Base-by-base conservation (phyloP, 495 filamentous ascomycete species). In the Daldinia decipiens region DNA sequence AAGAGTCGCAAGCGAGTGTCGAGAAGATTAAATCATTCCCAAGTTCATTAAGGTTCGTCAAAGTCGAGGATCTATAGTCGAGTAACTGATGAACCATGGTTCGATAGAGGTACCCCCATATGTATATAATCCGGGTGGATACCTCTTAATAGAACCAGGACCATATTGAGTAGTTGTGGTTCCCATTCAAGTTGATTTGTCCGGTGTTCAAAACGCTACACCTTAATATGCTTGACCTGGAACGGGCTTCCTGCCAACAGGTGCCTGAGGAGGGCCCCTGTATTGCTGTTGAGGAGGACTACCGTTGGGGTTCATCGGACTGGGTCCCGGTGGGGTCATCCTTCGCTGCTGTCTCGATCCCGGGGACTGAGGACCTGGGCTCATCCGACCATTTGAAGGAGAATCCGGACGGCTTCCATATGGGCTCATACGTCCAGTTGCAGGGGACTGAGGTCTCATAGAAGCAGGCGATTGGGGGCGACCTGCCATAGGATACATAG, bases 231-330 rank as follows among this genome's bases (percentile, higher is more conserved):
- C 84, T 74, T 85, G 84, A 54, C 83, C 83, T 4, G 80, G 78
- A 56, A 82, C 79, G 24, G 83, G 84, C 65, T 85, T 86, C 40
- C 82, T 78, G 53, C 70, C 78, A 34, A 82, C 73, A 3, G 75
- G 70, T 76, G 68, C 72, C 29, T 53, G 64, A 17, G 56, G 56
- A 43, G 56, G 56, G 3, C 79, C 72, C 43, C 34, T 32, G n/a
- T 43, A 60, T 50, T 69, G 70, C 47, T 78, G 75, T 29, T 76
- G 75, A 26, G 76, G 59, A n/a, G 78, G 53, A 45, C 68, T 71
- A 32, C 79, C 71, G 52, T 82, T 82, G 21, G 84, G 85, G 56
- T 85, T 86, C 84, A 88, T 86, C 4, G 87, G 87, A 77, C 90
- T 92, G 7, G 86, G 84, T 32, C 87, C 86, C 0, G 86, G 83